phyloP scores from a whole-genome alignment of 2,329 filamentous ascomycete genomes.

The Fusarium heterosporum region DNA sequence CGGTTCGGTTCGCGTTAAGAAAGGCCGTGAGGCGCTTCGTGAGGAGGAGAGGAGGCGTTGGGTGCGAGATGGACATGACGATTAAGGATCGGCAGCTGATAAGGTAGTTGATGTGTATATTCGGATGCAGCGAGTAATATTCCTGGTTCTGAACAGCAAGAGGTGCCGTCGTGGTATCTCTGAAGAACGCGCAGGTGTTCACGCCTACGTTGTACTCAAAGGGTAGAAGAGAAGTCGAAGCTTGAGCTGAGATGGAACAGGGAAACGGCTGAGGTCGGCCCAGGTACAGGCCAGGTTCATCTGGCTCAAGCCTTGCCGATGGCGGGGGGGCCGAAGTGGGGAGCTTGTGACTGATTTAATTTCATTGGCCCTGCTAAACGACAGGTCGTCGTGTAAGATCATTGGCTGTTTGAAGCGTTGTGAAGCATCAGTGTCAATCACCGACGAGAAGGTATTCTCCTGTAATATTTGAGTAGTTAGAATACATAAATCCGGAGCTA shows the following conservation, averaged over 20 bases:
- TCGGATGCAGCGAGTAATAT: not conserved
- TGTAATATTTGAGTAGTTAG: not conserved
- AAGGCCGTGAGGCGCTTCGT: conserved; percentile 73
- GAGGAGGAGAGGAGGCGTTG: conserved; percentile 70
- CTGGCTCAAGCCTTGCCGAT: conserved; percentile 25
- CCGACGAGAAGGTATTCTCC: not conserved
- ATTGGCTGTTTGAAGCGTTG: conserved; percentile 35
- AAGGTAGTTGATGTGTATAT: not conserved
- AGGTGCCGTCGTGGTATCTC: not conserved
- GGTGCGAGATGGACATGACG: conserved; percentile 53
- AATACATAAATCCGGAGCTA: not conserved
- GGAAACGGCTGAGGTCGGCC: conserved; percentile 35
- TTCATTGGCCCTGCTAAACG: conserved; percentile 18
- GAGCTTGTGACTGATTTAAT: conserved; percentile 19
- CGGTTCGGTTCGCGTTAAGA: conserved; percentile 67
- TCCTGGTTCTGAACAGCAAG: not conserved
- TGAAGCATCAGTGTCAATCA: not conserved
- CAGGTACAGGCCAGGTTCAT: conserved; percentile 24
- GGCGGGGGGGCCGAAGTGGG: conserved; percentile 35
- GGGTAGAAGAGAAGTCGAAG: conserved; percentile 13
- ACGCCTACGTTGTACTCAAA: not conserved
- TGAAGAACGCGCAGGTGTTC: not conserved
- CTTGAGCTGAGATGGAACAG: conserved; percentile 32
- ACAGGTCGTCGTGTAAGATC: conserved; percentile 45
- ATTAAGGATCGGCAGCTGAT: not conserved